Percentiles rank a stretch among this genome's conserved stretches.
Evolutionary conservation across 495 filamentous ascomycete species (phyloP).

Genomic region (Trichoderma asperelloides): DNA sequence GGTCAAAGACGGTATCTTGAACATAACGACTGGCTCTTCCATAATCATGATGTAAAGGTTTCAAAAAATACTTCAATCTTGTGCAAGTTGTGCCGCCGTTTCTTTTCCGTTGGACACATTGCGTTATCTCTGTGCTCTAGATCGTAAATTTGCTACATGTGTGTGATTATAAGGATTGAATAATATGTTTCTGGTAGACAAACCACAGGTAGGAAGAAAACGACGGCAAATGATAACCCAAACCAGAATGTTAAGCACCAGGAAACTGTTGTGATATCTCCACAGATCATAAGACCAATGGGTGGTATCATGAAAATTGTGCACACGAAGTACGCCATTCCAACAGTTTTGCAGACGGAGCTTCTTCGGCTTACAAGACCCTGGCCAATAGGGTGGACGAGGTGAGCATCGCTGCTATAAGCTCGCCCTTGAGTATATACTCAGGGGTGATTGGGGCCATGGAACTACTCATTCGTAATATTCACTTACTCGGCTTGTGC

Average conservation of each 20-base stretch:
- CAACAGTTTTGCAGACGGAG: no score
- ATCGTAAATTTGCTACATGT: slow-evolving; percentile 14
- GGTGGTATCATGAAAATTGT: slow-evolving; percentile 14
- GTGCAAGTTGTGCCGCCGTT: background rate
- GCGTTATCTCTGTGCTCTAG: background rate
- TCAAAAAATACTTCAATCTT: background rate
- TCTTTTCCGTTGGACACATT: no score
- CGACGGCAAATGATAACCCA: slow-evolving; percentile 32
- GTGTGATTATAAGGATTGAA: no score
- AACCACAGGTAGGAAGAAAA: slow-evolving; percentile 18
- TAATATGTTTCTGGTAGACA: slow-evolving; percentile 38
- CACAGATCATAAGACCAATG: slow-evolving; percentile 34
- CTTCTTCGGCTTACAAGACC: no score
- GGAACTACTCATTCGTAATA: no score
- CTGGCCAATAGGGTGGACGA: background rate
- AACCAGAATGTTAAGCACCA: slow-evolving; percentile 46
- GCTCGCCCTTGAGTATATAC: no score
- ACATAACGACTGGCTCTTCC: background rate
- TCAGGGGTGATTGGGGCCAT: no score
- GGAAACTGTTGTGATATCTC: slow-evolving; percentile 14
- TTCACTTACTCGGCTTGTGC: no score
- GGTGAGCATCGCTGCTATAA: background rate
- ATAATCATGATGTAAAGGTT: background rate
- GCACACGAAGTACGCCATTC: slow-evolving; percentile 21
- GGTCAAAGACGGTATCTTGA: slow-evolving; percentile 4